These are phyloP conservation scores for Dendrobium catenatum DNA, from an alignment of 106 monocot species.

Conservation along the genomic window DNA sequence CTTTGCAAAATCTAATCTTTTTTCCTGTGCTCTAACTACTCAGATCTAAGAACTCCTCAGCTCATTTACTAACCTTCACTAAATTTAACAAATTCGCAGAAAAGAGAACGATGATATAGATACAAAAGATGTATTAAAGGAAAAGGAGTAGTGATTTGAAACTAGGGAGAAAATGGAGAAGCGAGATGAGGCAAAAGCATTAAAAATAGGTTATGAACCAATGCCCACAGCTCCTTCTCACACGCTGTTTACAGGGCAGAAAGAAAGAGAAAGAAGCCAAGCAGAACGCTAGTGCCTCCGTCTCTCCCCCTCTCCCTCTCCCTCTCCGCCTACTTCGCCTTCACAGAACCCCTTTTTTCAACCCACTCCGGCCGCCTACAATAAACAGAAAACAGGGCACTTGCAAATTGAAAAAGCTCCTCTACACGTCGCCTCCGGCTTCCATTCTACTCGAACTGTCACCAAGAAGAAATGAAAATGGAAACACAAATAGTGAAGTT, in stretches of 20 bases:
- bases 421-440: neutral
- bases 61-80: neutral
- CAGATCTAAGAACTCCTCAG: neutral
- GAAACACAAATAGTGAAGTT: neutral
- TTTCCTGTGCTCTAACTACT: no score
- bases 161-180: neutral
- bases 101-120: neutral
- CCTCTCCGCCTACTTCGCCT: neutral
- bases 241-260: neutral
- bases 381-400: neutral
- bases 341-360: neutral
- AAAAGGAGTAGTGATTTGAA: neutral
- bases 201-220: neutral
- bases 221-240: slow-evolving; percentile 5
- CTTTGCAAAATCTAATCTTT: no score
- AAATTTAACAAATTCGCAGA: neutral
- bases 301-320: slow-evolving; percentile 3
- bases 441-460: slow-evolving; percentile 1
- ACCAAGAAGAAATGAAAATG: neutral
- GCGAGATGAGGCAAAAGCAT: slow-evolving; percentile 1
- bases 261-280: slow-evolving; percentile 13
- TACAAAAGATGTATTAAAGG: neutral
- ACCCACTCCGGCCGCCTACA: neutral
- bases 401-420: neutral
- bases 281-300: slow-evolving; percentile 5